These are phyloP conservation scores for Perilla frutescens DNA, from an alignment of 257 asterid genomes.

Conservation along the genomic window DNA sequence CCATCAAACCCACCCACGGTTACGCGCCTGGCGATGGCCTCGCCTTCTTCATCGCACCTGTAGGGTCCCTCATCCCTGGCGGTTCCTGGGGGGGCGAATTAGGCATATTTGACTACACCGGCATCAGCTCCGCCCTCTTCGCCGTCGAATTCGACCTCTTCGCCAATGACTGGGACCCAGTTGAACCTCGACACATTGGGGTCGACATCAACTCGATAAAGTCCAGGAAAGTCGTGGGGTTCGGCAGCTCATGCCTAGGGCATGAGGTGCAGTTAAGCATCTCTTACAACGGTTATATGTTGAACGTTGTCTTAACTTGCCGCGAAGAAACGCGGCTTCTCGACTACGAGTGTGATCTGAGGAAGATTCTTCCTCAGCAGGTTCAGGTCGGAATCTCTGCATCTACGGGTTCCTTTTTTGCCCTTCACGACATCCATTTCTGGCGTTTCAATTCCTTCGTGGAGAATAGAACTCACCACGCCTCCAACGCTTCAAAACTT, in stretches of 20 bases:
- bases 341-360: constrained; percentile 1
- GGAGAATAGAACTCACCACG: too few relatives aligned
- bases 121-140: background rate
- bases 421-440: constrained; percentile 3
- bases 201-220: constrained; percentile 12
- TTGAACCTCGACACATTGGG: background rate
- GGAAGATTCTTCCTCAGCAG: background rate
- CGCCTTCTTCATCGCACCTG: background rate
- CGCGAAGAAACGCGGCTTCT: background rate
- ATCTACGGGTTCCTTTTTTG: background rate
- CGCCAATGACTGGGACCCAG: constrained; percentile 9
- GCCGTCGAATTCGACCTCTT: constrained; percentile 6
- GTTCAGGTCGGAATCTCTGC: constrained; percentile 15
- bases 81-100: background rate
- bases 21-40: background rate
- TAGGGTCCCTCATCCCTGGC: background rate
- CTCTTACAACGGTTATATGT: background rate
- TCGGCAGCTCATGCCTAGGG: background rate
- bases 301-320: background rate
- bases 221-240: background rate
- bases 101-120: background rate
- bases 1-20: background rate
- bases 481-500: background rate
- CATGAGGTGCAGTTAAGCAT: background rate
- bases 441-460: background rate